Evolutionary conservation across 495 filamentous ascomycete genomes (phyloP).

Genomic region (Tuber microsphaerosporum): DNA sequence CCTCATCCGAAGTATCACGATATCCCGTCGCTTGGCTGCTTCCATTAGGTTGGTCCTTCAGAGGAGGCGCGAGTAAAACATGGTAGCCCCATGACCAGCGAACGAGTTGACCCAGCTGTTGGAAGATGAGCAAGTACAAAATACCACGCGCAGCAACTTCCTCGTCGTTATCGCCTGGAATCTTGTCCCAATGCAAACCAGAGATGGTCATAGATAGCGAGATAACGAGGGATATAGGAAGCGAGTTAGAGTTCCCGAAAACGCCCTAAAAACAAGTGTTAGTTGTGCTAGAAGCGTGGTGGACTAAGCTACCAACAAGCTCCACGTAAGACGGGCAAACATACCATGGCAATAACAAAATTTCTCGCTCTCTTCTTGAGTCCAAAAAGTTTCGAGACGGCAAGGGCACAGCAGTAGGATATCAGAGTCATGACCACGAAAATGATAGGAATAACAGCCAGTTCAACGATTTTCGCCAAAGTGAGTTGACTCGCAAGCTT

Average conservation of each 20-base stretch:
- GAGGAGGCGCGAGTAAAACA: slow-evolving; percentile 73
- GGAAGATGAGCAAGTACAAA: slow-evolving; percentile 91
- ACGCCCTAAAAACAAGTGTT: slow-evolving; percentile 49
- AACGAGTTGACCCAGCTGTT: slow-evolving; percentile 90
- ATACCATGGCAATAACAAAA: slow-evolving; percentile 92
- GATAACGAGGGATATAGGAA: slow-evolving; percentile 91
- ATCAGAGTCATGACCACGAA: slow-evolving; percentile 79
- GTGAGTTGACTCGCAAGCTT: slow-evolving; percentile 95
- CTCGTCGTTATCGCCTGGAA: slow-evolving; percentile 86
- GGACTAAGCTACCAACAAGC: not conserved
- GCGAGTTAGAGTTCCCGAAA: slow-evolving; percentile 96
- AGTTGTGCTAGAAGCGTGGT: not conserved
- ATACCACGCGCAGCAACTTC: slow-evolving; percentile 92
- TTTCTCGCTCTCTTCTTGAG: slow-evolving; percentile 80
- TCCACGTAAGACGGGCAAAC: slow-evolving; percentile 26
- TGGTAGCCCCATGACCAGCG: slow-evolving; percentile 98
- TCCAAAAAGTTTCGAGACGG: slow-evolving; percentile 63
- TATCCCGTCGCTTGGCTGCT: slow-evolving; percentile 54
- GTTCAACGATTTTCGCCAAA: slow-evolving; percentile 76
- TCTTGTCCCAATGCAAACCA: slow-evolving; percentile 86
- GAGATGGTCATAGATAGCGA: slow-evolving; percentile 84
- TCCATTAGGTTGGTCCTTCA: slow-evolving; percentile 57
- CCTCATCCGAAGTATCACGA: slow-evolving; percentile 51
- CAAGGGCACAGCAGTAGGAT: slow-evolving; percentile 66
- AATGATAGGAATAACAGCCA: slow-evolving; percentile 89